Percentiles rank a stretch among this genome's conserved stretches.
phyloP scores from a whole-genome alignment of 2,329 filamentous ascomycete species.

The Chrysoporthe puriensis region DNA sequence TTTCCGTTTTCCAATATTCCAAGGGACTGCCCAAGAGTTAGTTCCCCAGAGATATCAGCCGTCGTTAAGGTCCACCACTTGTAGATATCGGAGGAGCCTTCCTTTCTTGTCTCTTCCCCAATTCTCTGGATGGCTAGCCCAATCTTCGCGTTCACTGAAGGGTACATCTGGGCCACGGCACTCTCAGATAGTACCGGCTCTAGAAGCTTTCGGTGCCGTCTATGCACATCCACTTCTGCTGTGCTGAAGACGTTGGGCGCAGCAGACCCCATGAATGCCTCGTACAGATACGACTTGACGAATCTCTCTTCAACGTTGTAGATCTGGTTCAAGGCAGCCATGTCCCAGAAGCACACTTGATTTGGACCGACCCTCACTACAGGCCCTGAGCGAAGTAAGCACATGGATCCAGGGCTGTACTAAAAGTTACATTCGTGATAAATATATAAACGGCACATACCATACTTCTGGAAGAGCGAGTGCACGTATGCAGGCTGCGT shows the following conservation, averaged over 20 bases:
- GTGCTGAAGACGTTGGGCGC: constrained; percentile 45
- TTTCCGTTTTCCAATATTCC: constrained; percentile 53
- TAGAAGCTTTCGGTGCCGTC: constrained; percentile 46
- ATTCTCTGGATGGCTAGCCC: constrained; percentile 48
- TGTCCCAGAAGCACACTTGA: constrained; percentile 35
- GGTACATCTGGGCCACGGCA: constrained; percentile 38
- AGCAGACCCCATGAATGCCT: constrained; percentile 21
- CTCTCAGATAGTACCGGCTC: constrained; percentile 44
- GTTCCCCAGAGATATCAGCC: constrained; percentile 56
- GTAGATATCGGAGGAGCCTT: constrained; percentile 47
- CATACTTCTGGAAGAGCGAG: constrained; percentile 34
- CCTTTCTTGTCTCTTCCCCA: constrained; percentile 43
- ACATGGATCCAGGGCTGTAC: not conserved
- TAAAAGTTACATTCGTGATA: too few species aligned
- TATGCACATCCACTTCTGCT: constrained; percentile 43
- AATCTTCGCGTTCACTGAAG: constrained; percentile 43
- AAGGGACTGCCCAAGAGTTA: constrained; percentile 61
- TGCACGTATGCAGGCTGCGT: constrained; percentile 33
- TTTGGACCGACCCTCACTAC: constrained; percentile 35
- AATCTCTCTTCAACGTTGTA: constrained; percentile 37
- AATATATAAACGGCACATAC: not conserved
- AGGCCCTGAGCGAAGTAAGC: constrained; percentile 24
- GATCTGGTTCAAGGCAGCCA: constrained; percentile 33
- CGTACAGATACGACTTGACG: constrained; percentile 35
- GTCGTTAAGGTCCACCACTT: constrained; percentile 60